Percentiles rank a stretch among this genome's conserved stretches.
Conservation (phyloP, 768 basidiomycete genomes). For the Thelephora ganbajun region DNA sequence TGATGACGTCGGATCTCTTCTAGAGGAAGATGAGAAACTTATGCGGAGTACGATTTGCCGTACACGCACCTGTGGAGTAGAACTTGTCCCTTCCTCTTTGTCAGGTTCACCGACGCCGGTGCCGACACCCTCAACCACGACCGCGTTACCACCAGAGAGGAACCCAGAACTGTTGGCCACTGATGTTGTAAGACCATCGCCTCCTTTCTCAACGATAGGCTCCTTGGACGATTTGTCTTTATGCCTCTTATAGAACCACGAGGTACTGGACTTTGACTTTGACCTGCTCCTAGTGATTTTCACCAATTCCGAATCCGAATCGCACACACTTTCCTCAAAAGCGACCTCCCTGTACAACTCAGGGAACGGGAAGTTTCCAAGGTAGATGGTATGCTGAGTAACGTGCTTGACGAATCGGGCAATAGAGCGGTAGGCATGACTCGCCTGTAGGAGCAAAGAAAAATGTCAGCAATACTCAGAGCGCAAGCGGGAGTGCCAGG, state of each 20-base stretch:
- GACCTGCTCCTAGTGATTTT: not conserved
- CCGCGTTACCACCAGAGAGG: too few relatives aligned
- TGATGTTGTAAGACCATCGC: too few relatives aligned
- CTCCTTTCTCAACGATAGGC: too few relatives aligned
- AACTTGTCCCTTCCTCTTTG: too few relatives aligned
- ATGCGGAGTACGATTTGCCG: conserved; percentile 6
- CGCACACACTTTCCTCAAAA: conserved; percentile 10
- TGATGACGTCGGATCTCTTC: conserved; percentile 16
- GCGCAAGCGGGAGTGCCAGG: not conserved
- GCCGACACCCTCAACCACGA: too few relatives aligned
- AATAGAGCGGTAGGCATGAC: conserved; percentile 44
- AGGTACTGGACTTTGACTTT: too few relatives aligned
- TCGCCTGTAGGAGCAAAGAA: conserved; percentile 24
- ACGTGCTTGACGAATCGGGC: conserved; percentile 45
- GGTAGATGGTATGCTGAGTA: conserved; percentile 18
- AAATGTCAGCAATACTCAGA: not conserved
- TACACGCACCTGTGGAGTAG: not conserved
- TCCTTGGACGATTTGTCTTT: too few relatives aligned
- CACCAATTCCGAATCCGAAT: conserved; percentile 11
- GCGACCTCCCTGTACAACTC: conserved; percentile 19
- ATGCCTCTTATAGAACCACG: too few relatives aligned
- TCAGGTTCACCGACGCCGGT: too few relatives aligned
- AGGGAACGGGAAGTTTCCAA: conserved; percentile 33
- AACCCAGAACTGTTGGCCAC: too few relatives aligned
- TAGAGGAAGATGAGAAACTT: not conserved